Percentiles rank a stretch among this genome's conserved stretches.
phyloP scores from a whole-genome alignment of 352 stramenopile species.

The Phytophthora parvispora region DNA sequence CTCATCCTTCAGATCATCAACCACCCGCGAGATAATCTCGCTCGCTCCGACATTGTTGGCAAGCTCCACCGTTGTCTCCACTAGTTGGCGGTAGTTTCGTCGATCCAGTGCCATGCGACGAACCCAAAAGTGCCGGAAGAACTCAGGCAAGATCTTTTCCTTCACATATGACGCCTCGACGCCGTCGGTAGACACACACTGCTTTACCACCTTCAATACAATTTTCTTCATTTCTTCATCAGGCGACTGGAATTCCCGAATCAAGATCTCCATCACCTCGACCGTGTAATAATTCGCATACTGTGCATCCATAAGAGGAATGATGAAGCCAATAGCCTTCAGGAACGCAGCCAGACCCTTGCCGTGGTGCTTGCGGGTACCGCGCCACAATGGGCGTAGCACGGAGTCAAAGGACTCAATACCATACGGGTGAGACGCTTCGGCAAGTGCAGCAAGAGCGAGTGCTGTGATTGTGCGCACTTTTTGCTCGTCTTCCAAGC shows the following conservation, averaged over 20 bases:
- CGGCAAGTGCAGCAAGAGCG: conserved; percentile 97
- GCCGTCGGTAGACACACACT: conserved; percentile 99
- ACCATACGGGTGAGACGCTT: conserved; percentile 99
- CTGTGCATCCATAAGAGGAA: conserved; percentile 99
- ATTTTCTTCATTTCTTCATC: conserved; percentile 99
- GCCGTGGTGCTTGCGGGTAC: conserved; percentile 97
- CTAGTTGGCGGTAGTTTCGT: conserved; percentile 98
- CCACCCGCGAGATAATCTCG: conserved; percentile 98
- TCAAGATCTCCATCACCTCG: conserved; percentile 99
- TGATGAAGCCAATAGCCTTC: conserved; percentile 99
- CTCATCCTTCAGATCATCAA: conserved; percentile 99
- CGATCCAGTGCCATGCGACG: conserved; percentile 98
- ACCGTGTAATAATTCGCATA: conserved; percentile 99
- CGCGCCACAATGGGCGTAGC: conserved; percentile 98
- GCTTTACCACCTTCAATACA: conserved; percentile 97
- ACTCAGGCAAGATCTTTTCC: conserved; percentile 98
- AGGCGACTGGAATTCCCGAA: conserved; percentile 98
- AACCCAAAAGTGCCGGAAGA: conserved; percentile 99
- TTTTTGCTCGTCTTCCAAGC: conserved; percentile 98
- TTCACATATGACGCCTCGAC: conserved; percentile 99
- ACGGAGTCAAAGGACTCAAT: conserved; percentile 99
- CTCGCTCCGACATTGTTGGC: conserved; percentile 99
- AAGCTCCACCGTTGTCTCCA: conserved; percentile 99
- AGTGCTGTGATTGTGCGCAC: conserved; percentile 99
- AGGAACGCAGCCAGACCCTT: conserved; percentile 99